A percentile compares a stretch with the other conserved stretches of the same genome.
Evolutionary conservation across 768 basidiomycete genomes (phyloP).

Genomic region (Mrakia gelida): DNA sequence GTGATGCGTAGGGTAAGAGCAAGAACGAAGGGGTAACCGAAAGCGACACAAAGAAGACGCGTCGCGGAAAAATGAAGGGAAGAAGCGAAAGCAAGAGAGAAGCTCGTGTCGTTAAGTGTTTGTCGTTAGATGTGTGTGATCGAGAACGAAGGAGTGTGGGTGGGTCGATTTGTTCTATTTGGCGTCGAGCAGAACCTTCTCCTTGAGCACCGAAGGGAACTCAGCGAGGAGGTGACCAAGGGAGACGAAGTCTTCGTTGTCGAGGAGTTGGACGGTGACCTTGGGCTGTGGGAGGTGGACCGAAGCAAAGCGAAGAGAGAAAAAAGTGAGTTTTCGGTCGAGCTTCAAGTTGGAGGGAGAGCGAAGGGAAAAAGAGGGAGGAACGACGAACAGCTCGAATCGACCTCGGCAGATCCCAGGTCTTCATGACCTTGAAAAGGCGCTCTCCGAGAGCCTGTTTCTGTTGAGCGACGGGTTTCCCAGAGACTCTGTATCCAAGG

Average conservation of each 20-base stretch:
- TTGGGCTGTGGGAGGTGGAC: slow-evolving; percentile 59
- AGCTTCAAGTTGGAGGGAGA: slow-evolving; percentile 34
- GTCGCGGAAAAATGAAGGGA: too few relatives aligned
- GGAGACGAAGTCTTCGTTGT: slow-evolving; percentile 76
- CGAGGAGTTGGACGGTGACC: slow-evolving; percentile 73
- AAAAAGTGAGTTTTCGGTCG: background rate
- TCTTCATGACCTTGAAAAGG: slow-evolving; percentile 21
- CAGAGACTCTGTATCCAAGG: slow-evolving; percentile 10
- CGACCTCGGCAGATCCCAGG: slow-evolving; percentile 12
- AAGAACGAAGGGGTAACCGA: too few relatives aligned
- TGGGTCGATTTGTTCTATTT: background rate
- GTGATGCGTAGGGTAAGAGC: too few relatives aligned
- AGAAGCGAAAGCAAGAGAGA: too few relatives aligned
- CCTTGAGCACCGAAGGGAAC: slow-evolving; percentile 74
- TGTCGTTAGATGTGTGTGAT: too few relatives aligned
- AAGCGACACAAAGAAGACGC: too few relatives aligned
- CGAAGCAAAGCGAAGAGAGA: slow-evolving; percentile 17
- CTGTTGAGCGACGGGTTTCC: slow-evolving; percentile 4
- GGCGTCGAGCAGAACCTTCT: slow-evolving; percentile 51
- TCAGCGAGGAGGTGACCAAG: slow-evolving; percentile 84
- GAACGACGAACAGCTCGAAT: slow-evolving; percentile 16
- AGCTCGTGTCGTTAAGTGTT: too few relatives aligned
- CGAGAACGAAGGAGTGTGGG: background rate
- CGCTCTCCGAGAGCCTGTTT: slow-evolving; percentile 27
- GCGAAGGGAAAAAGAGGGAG: background rate